Percentiles rank a stretch among this genome's conserved stretches.
Evolutionary conservation across 495 filamentous ascomycete species (phyloP).

Genomic region (Cetradonia linearis): DNA sequence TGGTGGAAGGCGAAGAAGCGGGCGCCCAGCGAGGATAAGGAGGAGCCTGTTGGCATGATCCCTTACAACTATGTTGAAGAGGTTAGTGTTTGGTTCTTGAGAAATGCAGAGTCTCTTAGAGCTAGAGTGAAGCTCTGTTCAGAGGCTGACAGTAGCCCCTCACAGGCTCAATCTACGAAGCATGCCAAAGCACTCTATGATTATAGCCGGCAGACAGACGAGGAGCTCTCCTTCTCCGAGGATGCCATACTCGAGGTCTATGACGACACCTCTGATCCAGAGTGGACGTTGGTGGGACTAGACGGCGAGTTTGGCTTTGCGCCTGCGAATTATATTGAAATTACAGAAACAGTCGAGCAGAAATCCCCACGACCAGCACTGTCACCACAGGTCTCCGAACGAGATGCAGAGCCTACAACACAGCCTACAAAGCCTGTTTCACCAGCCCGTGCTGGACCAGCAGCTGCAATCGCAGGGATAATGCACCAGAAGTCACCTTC

Average conservation of each 20-base stretch:
- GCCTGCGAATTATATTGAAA: slow-evolving; percentile 93
- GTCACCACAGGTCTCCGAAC: slow-evolving; percentile 18
- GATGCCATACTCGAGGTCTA: slow-evolving; percentile 76
- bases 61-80: slow-evolving; percentile 95
- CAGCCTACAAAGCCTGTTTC: slow-evolving; percentile 23
- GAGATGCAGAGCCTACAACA: slow-evolving; percentile 20
- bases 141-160: slow-evolving; percentile 21
- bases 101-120: not conserved
- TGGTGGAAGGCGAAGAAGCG: slow-evolving; percentile 99
- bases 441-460: slow-evolving; percentile 47
- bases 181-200: slow-evolving; percentile 85
- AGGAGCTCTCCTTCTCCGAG: slow-evolving; percentile 92
- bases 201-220: slow-evolving; percentile 93
- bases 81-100: slow-evolving; percentile 45
- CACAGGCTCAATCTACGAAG: slow-evolving; percentile 58
- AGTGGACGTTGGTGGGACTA: slow-evolving; percentile 88
- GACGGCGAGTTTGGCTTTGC: slow-evolving; percentile 88
- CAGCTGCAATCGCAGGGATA: slow-evolving; percentile 61
- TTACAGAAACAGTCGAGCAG: slow-evolving; percentile 29
- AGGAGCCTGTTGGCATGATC: slow-evolving; percentile 86
- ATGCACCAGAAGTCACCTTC: slow-evolving; percentile 45
- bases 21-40: slow-evolving; percentile 78
- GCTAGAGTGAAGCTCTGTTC: not conserved
- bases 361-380: slow-evolving; percentile 25
- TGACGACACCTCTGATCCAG: slow-evolving; percentile 76